phyloP scores from a whole-genome alignment of 2,329 filamentous ascomycete species.

The Fusarium subtropicale region DNA sequence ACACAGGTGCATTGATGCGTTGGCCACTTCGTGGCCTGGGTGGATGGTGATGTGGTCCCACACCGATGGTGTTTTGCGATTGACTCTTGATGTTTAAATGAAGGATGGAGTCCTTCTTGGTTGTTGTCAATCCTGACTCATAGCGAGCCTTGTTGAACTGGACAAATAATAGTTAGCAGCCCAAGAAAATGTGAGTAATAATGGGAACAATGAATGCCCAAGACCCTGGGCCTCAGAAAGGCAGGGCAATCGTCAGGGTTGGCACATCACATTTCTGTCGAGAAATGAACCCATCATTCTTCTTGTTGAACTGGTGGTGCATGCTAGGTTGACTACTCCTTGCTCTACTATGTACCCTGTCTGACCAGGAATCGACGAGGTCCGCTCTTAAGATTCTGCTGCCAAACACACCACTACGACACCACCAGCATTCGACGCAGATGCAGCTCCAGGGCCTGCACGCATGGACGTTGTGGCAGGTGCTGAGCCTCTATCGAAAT shows the following conservation, averaged over 20 bases:
- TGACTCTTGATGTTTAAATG: conserved; percentile 14
- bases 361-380: conserved; percentile 32
- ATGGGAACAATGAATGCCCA: conserved; percentile 12
- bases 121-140: conserved; percentile 38
- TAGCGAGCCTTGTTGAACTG: conserved; percentile 18
- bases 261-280: conserved; percentile 16
- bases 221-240: conserved; percentile 23
- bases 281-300: conserved; percentile 31
- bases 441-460: conserved; percentile 24
- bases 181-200: conserved; percentile 23
- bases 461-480: conserved; percentile 23
- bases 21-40: conserved; percentile 38
- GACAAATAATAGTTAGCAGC: conserved; percentile 9
- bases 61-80: conserved; percentile 34
- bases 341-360: conserved; percentile 19
- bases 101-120: conserved; percentile 31
- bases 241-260: conserved; percentile 14
- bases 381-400: conserved; percentile 21
- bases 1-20: conserved; percentile 39
- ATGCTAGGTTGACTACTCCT: conserved; percentile 8
- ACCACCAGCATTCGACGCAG: conserved; percentile 45
- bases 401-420: conserved; percentile 46
- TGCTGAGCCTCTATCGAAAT: conserved; percentile 16
- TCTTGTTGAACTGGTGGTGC: conserved; percentile 34
- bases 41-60: conserved; percentile 36